These are phyloP conservation scores for Diaporthe eres DNA, from an alignment of 2,329 filamentous ascomycete species.

Conservation along the genomic window DNA sequence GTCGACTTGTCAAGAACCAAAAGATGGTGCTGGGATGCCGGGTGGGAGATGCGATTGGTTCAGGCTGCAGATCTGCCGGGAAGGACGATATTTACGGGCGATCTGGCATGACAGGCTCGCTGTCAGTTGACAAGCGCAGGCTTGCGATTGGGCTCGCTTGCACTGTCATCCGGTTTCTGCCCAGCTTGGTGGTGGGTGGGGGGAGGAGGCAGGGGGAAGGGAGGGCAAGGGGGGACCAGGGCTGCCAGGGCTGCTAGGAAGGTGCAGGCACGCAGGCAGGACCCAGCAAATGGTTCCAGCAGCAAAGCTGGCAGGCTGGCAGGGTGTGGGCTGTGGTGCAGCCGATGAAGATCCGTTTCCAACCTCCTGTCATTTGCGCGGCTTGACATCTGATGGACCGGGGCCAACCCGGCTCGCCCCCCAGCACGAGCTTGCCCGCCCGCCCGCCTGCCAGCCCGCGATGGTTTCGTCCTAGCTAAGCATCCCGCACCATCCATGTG, in stretches of 20 bases:
- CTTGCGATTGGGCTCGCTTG: conserved; percentile 41
- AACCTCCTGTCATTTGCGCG: conserved; percentile 40
- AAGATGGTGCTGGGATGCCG: conserved; percentile 30
- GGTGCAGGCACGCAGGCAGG: neutral
- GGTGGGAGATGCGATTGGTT: conserved; percentile 41
- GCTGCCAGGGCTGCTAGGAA: neutral
- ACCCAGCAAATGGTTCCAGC: conserved; percentile 3
- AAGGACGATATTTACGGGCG: conserved; percentile 41
- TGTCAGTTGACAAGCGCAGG: conserved; percentile 41
- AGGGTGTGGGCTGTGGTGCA: conserved; percentile 23
- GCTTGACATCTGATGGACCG: conserved; percentile 26
- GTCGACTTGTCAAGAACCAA: conserved; percentile 35
- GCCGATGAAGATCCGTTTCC: conserved; percentile 42
- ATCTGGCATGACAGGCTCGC: conserved; percentile 42
- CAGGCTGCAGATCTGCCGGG: conserved; percentile 42
- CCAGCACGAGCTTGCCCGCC: neutral
- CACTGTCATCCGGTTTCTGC: conserved; percentile 43
- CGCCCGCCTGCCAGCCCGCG: conserved; percentile 16
- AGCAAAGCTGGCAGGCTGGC: neutral
- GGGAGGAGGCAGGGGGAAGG: neutral
- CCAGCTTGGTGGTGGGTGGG: conserved; percentile 27
- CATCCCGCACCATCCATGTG: conserved; percentile 31
- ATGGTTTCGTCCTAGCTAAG: conserved; percentile 37
- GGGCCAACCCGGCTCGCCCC: conserved; percentile 19
- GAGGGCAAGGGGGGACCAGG: conserved; percentile 4